These are phyloP conservation scores for Tolypocladium ovalisporum DNA, from an alignment of 2,329 filamentous ascomycete genomes.

Conservation along the genomic window DNA sequence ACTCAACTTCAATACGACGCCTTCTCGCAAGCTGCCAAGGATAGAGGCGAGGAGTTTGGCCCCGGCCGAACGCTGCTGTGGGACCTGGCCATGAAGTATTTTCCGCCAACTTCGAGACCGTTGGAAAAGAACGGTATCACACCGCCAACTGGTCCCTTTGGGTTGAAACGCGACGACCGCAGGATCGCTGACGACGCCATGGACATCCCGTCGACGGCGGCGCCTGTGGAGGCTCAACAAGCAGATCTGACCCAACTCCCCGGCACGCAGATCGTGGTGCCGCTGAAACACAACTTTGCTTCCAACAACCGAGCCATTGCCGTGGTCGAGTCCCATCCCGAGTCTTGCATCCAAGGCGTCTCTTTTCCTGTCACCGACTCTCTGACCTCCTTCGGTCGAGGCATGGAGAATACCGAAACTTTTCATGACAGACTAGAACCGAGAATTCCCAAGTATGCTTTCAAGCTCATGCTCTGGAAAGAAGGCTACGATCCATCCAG, in stretches of 20 bases:
- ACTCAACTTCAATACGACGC: slow-evolving; percentile 46
- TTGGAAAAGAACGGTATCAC: slow-evolving; percentile 1
- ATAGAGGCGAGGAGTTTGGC: slow-evolving; percentile 40
- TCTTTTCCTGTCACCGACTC: slow-evolving; percentile 55
- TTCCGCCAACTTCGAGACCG: slow-evolving; percentile 31
- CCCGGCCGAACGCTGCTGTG: slow-evolving; percentile 41
- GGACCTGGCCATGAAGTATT: slow-evolving; percentile 47
- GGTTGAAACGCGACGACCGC: slow-evolving; percentile 13
- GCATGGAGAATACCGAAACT: slow-evolving; percentile 53
- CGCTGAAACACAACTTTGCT: slow-evolving; percentile 17
- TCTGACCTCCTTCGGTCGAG: slow-evolving; percentile 69
- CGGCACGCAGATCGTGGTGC: slow-evolving; percentile 24
- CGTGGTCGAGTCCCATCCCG: slow-evolving; percentile 51
- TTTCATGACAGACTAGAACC: slow-evolving; percentile 53
- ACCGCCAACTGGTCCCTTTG: neutral
- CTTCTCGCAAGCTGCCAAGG: slow-evolving; percentile 40
- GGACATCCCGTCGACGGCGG: slow-evolving; percentile 21
- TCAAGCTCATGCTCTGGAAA: slow-evolving; percentile 67
- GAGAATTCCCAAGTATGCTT: slow-evolving; percentile 70
- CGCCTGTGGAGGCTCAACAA: slow-evolving; percentile 13
- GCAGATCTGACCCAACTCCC: slow-evolving; percentile 25
- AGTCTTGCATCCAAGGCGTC: slow-evolving; percentile 54
- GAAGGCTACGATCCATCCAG: slow-evolving; percentile 51
- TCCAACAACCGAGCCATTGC: slow-evolving; percentile 44
- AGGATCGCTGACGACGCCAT: slow-evolving; percentile 13